Percentiles rank a stretch among this genome's conserved stretches.
Conservation (phyloP, 768 basidiomycete genomes). For the Auricularia cornea region DNA sequence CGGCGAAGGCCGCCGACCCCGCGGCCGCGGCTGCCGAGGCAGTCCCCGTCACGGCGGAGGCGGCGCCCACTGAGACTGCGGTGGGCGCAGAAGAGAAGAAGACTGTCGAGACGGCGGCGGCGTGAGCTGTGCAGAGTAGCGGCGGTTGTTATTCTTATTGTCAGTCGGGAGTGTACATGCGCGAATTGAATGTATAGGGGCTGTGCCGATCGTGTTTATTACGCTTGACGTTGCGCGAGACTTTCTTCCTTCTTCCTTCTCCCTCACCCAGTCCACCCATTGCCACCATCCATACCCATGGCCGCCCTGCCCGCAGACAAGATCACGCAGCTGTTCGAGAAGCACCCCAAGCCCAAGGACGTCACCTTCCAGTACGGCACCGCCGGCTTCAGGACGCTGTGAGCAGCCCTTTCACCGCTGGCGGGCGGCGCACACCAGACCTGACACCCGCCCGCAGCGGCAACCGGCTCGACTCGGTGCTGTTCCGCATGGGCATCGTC, state of each 20-base stretch:
- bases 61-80: too few relatives aligned
- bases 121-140: too few relatives aligned
- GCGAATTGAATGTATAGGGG: background rate
- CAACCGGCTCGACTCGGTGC: constrained; percentile 70
- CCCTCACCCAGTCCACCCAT: background rate
- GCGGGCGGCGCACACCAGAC: background rate
- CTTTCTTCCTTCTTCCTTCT: background rate
- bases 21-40: background rate
- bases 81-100: background rate
- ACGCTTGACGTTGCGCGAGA: too few relatives aligned
- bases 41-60: background rate
- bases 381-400: constrained; percentile 90
- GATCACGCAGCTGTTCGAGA: constrained; percentile 43
- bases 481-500: constrained; percentile 87
- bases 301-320: constrained; percentile 21
- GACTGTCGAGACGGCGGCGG: background rate
- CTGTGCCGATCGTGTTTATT: background rate
- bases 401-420: constrained; percentile 24
- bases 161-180: background rate
- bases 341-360: constrained; percentile 64
- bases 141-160: background rate
- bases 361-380: constrained; percentile 83
- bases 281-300: background rate
- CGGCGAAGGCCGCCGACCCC: background rate
- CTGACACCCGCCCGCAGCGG: constrained; percentile 40